Evolutionary conservation across 2,329 filamentous ascomycete genomes (phyloP).

Genomic region (Berkeleyomyces rouxiae): DNA sequence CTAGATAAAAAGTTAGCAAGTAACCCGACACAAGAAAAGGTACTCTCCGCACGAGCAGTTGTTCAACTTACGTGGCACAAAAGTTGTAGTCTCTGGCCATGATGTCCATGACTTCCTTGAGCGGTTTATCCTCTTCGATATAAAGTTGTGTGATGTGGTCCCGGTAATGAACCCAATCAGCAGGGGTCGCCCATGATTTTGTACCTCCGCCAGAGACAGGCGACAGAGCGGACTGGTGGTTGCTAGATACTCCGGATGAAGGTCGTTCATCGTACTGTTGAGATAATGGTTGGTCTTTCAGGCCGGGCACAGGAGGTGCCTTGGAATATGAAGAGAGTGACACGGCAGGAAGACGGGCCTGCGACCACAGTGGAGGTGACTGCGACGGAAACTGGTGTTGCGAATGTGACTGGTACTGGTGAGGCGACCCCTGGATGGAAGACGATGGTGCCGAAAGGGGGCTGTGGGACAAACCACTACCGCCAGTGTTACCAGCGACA

Average conservation of each 20-base stretch:
- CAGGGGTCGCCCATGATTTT: slow-evolving; percentile 13
- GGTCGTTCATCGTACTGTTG: slow-evolving; percentile 11
- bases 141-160: slow-evolving; percentile 12
- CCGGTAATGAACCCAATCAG: slow-evolving; percentile 11
- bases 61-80: slow-evolving; percentile 12
- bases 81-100: slow-evolving; percentile 12
- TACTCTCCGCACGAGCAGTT: neutral
- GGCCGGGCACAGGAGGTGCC: neutral
- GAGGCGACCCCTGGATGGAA: slow-evolving; percentile 11
- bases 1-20: slow-evolving; percentile 1
- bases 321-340: slow-evolving; percentile 2
- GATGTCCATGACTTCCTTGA: slow-evolving; percentile 13
- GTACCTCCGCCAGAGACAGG: neutral
- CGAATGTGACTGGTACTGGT: slow-evolving; percentile 8
- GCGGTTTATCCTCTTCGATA: slow-evolving; percentile 12
- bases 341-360: slow-evolving; percentile 7
- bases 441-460: slow-evolving; percentile 8
- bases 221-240: neutral
- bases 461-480: slow-evolving; percentile 1
- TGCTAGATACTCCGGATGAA: slow-evolving; percentile 10
- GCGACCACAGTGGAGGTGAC: slow-evolving; percentile 9
- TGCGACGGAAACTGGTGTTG: slow-evolving; percentile 1
- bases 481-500: neutral
- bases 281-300: slow-evolving; percentile 5
- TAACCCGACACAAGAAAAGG: no score